Percentiles rank a stretch among this genome's conserved stretches.
These are phyloP conservation scores for Leccinum obscurum DNA, from an alignment of 768 basidiomycete species.

Conservation along the genomic window DNA sequence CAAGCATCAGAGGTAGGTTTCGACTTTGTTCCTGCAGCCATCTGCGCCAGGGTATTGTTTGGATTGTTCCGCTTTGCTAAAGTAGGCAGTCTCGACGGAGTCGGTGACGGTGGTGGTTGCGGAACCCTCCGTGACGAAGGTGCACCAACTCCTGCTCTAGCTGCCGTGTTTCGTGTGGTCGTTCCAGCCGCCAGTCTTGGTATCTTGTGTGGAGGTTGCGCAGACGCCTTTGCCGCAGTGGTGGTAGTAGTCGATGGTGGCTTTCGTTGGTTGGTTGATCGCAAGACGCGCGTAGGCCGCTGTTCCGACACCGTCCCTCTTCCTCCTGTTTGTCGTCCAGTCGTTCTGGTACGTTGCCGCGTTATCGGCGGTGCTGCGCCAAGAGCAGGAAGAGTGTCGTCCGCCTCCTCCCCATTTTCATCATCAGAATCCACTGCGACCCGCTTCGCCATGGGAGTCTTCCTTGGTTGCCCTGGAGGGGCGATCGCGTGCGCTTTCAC, in stretches of 20 bases:
- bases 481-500: conserved; percentile 71
- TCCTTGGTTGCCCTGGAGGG: conserved; percentile 83
- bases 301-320: conserved; percentile 69
- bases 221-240: conserved; percentile 40
- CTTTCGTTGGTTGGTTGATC: conserved; percentile 61
- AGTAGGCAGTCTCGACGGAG: conserved; percentile 77
- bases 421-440: conserved; percentile 66
- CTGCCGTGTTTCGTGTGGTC: conserved; percentile 49
- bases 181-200: conserved; percentile 60
- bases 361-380: conserved; percentile 44
- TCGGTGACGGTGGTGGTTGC: conserved; percentile 60
- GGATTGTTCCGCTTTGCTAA: conserved; percentile 56
- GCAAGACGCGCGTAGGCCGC: conserved; percentile 69
- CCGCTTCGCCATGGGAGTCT: conserved; percentile 82
- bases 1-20: conserved; percentile 57
- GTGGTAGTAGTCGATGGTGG: conserved; percentile 41
- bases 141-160: conserved; percentile 30
- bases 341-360: conserved; percentile 38
- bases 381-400: conserved; percentile 66
- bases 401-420: conserved; percentile 54
- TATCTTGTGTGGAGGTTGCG: conserved; percentile 63
- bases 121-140: conserved; percentile 38
- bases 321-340: conserved; percentile 38
- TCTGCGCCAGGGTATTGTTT: conserved; percentile 50
- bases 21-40: conserved; percentile 40